A percentile compares a stretch with the other conserved stretches of the same genome.
Evolutionary conservation across 345 rosid genomes (phyloP).

Genomic region (Luvunga scandens): DNA sequence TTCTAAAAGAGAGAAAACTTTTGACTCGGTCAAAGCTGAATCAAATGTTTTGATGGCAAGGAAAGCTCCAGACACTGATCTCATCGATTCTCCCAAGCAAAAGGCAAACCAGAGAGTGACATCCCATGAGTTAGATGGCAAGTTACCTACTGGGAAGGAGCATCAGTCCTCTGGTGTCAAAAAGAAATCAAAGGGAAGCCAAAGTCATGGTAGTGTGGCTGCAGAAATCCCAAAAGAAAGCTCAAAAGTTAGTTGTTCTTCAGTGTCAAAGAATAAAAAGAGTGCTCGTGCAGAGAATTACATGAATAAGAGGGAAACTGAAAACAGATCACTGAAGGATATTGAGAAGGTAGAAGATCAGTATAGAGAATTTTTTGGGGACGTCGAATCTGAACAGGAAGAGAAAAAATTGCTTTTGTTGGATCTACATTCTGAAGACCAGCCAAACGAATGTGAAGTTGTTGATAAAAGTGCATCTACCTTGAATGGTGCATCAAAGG

Average conservation of each 20-base stretch:
- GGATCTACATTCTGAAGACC: slow-evolving; percentile 33
- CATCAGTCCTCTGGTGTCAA: slow-evolving; percentile 42
- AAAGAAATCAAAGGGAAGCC: slow-evolving; percentile 49
- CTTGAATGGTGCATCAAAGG: slow-evolving; percentile 34
- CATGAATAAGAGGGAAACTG: slow-evolving; percentile 40
- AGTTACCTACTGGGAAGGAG: slow-evolving; percentile 46
- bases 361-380: slow-evolving; percentile 79
- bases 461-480: slow-evolving; percentile 39
- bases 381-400: slow-evolving; percentile 56
- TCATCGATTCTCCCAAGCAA: slow-evolving; percentile 37
- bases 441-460: slow-evolving; percentile 32
- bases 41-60: slow-evolving; percentile 31
- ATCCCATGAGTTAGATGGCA: slow-evolving; percentile 39
- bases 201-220: slow-evolving; percentile 29
- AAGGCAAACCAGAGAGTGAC: slow-evolving; percentile 39
- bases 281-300: slow-evolving; percentile 29
- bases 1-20: slow-evolving; percentile 40
- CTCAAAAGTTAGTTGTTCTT: slow-evolving; percentile 39
- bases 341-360: slow-evolving; percentile 50
- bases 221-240: slow-evolving; percentile 41
- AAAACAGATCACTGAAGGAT: slow-evolving; percentile 44
- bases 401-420: slow-evolving; percentile 42
- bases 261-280: slow-evolving; percentile 45
- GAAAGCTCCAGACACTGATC: slow-evolving; percentile 41
- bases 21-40: slow-evolving; percentile 38